Evolutionary conservation across 2,329 filamentous ascomycete species (phyloP), one percentile per base, ranked within the genome.

Genomic region (Colletotrichum tamarilloi): DNA sequence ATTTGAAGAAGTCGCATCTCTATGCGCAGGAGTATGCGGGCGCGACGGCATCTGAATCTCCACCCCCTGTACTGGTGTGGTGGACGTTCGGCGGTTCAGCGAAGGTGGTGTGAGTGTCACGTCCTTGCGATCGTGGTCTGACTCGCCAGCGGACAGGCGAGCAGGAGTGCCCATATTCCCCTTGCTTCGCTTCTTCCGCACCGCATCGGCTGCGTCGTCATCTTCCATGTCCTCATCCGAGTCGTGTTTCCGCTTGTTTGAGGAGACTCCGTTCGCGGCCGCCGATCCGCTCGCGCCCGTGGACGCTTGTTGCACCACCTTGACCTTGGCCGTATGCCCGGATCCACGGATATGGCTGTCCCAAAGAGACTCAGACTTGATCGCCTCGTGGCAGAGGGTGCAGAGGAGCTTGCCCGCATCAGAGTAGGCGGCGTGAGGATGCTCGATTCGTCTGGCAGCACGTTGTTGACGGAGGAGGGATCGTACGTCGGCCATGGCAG

Each of bases 381-480:
- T 80, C 49, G 87, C 84, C 62, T 91, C 86, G 78, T 89, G 89
- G 79, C 93, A 95, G 28, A 92, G 82, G 73, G 87, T 89, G 83
- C 93, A 95, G 32, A 91, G 83, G 0, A 95, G 88, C 78, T 90
- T 92, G 74, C 92, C 92, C 16, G 90, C 86, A 75, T 91, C 88
- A 5, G 92, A 91, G 83, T 95, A 94, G 67, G 87, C 85, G 55
- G 92, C 92, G 77, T 92, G 86, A 4, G 92, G 90, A 77, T 94
- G 92, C 64, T 91, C 88, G 78, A 95, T 91, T 76, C 93, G 90
- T 70, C 94, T 91, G 74, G 92, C 89, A 68, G 91, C 91, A 76
- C 94, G 91, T 82, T 96, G 93, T 79, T 92, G 92, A 77, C 94
- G 93, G 71, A 97, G 88, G 62, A 97, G 89, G 46, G 93, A 90